A percentile compares a stretch with the other conserved stretches of the same genome.
phyloP scores from a whole-genome alignment of 768 basidiomycete genomes.

The Serendipita sp. region DNA sequence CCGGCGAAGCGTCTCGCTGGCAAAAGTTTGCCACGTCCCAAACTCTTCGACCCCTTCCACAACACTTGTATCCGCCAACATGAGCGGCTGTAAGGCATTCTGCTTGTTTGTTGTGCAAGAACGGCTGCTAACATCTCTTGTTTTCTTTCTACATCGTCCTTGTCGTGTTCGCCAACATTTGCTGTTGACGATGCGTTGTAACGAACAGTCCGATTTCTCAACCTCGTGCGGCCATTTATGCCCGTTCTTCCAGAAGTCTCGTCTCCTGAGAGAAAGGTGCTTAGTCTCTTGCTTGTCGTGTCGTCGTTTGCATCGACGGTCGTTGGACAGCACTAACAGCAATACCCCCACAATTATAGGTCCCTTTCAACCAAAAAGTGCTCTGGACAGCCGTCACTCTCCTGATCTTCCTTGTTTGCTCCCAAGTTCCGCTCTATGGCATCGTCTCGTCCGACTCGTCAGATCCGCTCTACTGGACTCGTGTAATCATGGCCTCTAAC shows the following conservation, averaged over 20 bases:
- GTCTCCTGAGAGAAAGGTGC: slow-evolving; percentile 91
- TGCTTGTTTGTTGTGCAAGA: background rate
- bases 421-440: slow-evolving; percentile 96
- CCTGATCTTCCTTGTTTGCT: slow-evolving; percentile 98
- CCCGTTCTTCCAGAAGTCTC: slow-evolving; percentile 94
- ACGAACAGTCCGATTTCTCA: slow-evolving; percentile 76
- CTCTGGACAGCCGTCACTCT: slow-evolving; percentile 99
- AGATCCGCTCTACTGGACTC: slow-evolving; percentile 99
- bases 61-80: slow-evolving; percentile 11
- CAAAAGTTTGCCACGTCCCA: slow-evolving; percentile 9
- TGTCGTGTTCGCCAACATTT: background rate
- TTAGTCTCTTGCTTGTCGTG: background rate
- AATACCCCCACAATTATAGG: slow-evolving; percentile 29
- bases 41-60: slow-evolving; percentile 4
- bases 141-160: background rate
- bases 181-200: background rate
- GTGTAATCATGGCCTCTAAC: slow-evolving; percentile 97
- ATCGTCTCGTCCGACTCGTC: slow-evolving; percentile 99
- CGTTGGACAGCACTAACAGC: background rate
- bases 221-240: slow-evolving; percentile 96
- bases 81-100: slow-evolving; percentile 16
- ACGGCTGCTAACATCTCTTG: background rate
- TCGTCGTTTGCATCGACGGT: slow-evolving; percentile 5
- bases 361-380: slow-evolving; percentile 96
- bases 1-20: too few species aligned